phyloP scores from a whole-genome alignment of 1,284 basidiomycete genomes.

The Boletus sp. region DNA sequence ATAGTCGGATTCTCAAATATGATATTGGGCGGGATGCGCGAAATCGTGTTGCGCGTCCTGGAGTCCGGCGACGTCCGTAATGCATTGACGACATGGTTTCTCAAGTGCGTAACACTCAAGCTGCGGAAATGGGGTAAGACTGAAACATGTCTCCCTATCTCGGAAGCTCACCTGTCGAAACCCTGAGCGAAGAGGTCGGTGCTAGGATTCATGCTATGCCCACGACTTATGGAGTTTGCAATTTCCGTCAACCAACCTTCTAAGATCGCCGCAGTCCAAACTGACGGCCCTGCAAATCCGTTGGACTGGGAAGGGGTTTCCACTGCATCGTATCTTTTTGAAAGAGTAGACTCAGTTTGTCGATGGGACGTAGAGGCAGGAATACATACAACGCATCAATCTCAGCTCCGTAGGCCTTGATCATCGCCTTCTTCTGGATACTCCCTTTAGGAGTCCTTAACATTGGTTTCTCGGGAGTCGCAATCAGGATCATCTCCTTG shows the following conservation, averaged over 20 bases:
- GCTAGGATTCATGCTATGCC: neutral
- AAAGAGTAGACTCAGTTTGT: neutral
- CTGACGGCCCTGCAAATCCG: neutral
- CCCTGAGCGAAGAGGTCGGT: conserved; percentile 12
- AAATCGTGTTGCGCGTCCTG: neutral
- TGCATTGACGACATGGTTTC: neutral
- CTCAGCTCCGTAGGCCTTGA: conserved; percentile 20
- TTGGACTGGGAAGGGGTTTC: neutral
- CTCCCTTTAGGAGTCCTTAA: conserved; percentile 21
- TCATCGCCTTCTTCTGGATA: conserved; percentile 16
- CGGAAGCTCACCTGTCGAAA: conserved; percentile 10
- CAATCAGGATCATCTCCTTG: conserved; percentile 26
- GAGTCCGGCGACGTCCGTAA: conserved; percentile 3
- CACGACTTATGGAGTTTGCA: neutral
- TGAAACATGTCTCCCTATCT: no score
- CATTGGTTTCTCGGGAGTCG: conserved; percentile 17
- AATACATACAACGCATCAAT: conserved; percentile 21
- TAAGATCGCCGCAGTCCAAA: conserved; percentile 1
- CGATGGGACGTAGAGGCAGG: no score
- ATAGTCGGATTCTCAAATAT: conserved; percentile 11
- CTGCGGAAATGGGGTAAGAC: neutral
- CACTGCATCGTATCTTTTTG: conserved; percentile 1
- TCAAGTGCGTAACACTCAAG: conserved; percentile 6
- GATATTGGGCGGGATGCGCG: conserved; percentile 4
- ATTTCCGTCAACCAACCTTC: conserved; percentile 5